Percentiles rank a stretch among this genome's conserved stretches.
phyloP scores from a whole-genome alignment of 2,329 filamentous ascomycete genomes.

The Cladosporium sp. region DNA sequence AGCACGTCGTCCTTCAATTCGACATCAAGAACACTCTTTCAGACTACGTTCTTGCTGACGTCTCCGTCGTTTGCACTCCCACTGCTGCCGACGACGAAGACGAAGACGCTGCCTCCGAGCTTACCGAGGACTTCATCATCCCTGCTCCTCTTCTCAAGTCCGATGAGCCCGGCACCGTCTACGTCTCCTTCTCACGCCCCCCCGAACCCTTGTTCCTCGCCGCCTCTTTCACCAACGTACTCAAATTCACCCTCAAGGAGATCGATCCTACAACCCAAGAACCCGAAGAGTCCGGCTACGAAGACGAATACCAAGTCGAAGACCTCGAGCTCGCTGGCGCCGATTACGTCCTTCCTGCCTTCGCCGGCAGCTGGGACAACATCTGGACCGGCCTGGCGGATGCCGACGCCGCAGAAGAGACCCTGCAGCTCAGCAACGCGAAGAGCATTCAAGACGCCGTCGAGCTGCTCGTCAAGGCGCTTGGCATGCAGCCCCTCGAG shows the following conservation, averaged over 20 bases:
- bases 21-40: slow-evolving; percentile 96
- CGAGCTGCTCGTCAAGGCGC: slow-evolving; percentile 77
- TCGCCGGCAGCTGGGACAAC: slow-evolving; percentile 91
- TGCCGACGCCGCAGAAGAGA: slow-evolving; percentile 85
- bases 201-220: slow-evolving; percentile 71
- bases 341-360: slow-evolving; percentile 90
- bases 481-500: slow-evolving; percentile 90
- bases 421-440: slow-evolving; percentile 76
- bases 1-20: slow-evolving; percentile 92
- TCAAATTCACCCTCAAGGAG: slow-evolving; percentile 98
- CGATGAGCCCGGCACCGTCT: slow-evolving; percentile 87
- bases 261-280: slow-evolving; percentile 92
- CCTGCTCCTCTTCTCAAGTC: slow-evolving; percentile 76
- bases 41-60: slow-evolving; percentile 84
- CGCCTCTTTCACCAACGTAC: slow-evolving; percentile 80
- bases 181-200: slow-evolving; percentile 87
- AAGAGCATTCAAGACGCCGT: slow-evolving; percentile 97
- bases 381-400: slow-evolving; percentile 79
- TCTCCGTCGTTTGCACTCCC: slow-evolving; percentile 76
- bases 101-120: slow-evolving; percentile 66
- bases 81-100: slow-evolving; percentile 81
- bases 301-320: slow-evolving; percentile 96
- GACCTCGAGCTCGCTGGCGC: slow-evolving; percentile 87
- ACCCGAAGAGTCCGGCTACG: slow-evolving; percentile 87
- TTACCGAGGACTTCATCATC: slow-evolving; percentile 87